Percentiles rank a stretch among this genome's conserved stretches.
These are phyloP conservation scores for Withania somnifera DNA, from an alignment of 305 asterid species.

Conservation along the genomic window DNA sequence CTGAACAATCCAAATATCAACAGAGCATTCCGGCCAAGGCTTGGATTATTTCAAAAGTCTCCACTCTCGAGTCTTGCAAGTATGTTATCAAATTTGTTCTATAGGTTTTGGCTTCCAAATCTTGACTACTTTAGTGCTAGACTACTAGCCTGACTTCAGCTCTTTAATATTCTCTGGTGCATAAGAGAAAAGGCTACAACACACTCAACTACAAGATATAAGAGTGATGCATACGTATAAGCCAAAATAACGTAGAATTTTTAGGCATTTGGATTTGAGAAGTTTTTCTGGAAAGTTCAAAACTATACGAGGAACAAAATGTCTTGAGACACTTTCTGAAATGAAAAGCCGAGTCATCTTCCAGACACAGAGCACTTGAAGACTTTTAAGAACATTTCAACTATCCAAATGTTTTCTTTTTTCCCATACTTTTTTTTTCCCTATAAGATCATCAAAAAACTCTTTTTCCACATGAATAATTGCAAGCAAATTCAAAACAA, in stretches of 20 bases:
- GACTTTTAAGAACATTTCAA: background rate
- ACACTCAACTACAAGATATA: background rate
- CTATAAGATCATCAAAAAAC: background rate
- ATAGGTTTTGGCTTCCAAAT: background rate
- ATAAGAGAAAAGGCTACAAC: background rate
- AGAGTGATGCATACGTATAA: background rate
- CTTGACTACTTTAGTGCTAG: background rate
- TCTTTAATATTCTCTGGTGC: background rate
- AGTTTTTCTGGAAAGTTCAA: background rate
- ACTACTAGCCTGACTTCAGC: background rate
- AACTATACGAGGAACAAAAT: background rate
- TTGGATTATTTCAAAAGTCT: background rate
- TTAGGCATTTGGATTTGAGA: background rate
- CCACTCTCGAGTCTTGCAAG: background rate
- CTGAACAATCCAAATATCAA: background rate
- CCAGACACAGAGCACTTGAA: background rate
- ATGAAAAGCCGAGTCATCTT: background rate
- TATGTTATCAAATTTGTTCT: background rate
- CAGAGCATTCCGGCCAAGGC: background rate
- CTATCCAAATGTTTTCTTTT: background rate
- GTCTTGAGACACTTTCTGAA: background rate
- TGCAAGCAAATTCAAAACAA: background rate
- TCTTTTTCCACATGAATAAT: background rate
- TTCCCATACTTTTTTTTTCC: background rate
- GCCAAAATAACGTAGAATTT: background rate